Base-by-base conservation (phyloP, 2,329 filamentous ascomycete genomes). In the Sclerotinia glacialis region DNA sequence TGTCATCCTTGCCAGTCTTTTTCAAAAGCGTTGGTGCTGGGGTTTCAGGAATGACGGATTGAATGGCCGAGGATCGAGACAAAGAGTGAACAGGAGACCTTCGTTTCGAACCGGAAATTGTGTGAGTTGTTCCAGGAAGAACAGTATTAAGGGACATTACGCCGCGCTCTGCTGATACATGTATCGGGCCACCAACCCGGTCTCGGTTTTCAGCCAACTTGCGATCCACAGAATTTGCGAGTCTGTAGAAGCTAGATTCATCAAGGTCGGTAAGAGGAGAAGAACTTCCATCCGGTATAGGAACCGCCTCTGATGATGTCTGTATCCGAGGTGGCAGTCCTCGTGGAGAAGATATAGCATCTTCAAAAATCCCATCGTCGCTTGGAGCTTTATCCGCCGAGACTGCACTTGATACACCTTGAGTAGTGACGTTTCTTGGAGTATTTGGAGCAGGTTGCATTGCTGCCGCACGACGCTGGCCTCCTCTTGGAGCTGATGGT, bases 401-500 rank as follows among this genome's bases (percentile, higher is more conserved):
- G 18, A 71, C 67, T 9, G 81, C 82, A 65, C 80, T 84, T 44
- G 77, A 80, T 53, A 76, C 77, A 16, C 82, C 82, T 72, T 86
- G 83, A 49, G 83, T 78, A 71, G 81, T 84, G 26, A 65, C 49
- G 16, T 46, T 6, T 28, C 40, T 53, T 18, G 67, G 66, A 40
- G 69, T 69, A 26, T 56, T 66, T 12, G 60, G 60, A 5, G 47
- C 53, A 46, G 68, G 63, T 18, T 67, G 56, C 26, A 16, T 56
- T 26, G 34, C 18, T 26, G 56, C 44, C 18, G 11, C 18, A 60
- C 14, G 14, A 64, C 59, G 31, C 52, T 21, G 49, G 34, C 61
- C 18, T 47, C 67, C 52, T 34, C 54, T 46, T 28, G 70, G 68
- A 34, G 69, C 70, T 11, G 56, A 61, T 37, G 67, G 49, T 16